phyloP scores from a whole-genome alignment of 305 asterid genomes.

The Fraxinus floribunda region DNA sequence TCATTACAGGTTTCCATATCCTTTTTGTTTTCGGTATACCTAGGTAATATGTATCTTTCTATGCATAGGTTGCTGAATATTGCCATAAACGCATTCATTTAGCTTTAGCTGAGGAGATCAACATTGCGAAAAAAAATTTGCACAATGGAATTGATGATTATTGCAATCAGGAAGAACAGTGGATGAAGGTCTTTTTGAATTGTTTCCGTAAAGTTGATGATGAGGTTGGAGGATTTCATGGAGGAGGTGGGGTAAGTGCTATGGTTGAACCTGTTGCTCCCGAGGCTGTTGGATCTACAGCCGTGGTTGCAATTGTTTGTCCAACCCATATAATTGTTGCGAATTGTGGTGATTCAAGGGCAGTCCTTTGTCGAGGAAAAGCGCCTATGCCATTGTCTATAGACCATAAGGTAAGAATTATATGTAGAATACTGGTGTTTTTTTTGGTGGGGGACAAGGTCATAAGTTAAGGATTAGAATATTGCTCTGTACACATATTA shows the following conservation, averaged over 20 bases:
- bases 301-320: conserved; percentile 70
- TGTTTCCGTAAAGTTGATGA: conserved; percentile 69
- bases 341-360: conserved; percentile 90
- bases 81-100: conserved; percentile 66
- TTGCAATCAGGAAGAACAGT: conserved; percentile 43
- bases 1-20: neutral
- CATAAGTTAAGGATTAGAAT: neutral
- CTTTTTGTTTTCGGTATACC: neutral
- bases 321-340: conserved; percentile 73
- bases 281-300: conserved; percentile 84
- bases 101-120: conserved; percentile 65
- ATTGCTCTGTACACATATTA: neutral
- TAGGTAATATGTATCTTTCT: neutral
- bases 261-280: conserved; percentile 52
- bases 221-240: conserved; percentile 62
- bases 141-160: conserved; percentile 26
- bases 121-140: conserved; percentile 35
- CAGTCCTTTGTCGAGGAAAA: conserved; percentile 73
- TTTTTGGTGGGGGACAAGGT: neutral
- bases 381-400: conserved; percentile 53
- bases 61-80: conserved; percentile 70
- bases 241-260: conserved; percentile 18
- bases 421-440: neutral
- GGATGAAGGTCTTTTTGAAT: conserved; percentile 53
- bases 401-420: conserved; percentile 65